Evolutionary conservation across 1,284 basidiomycete species (phyloP).

Genomic region (Puccinia hordei): DNA sequence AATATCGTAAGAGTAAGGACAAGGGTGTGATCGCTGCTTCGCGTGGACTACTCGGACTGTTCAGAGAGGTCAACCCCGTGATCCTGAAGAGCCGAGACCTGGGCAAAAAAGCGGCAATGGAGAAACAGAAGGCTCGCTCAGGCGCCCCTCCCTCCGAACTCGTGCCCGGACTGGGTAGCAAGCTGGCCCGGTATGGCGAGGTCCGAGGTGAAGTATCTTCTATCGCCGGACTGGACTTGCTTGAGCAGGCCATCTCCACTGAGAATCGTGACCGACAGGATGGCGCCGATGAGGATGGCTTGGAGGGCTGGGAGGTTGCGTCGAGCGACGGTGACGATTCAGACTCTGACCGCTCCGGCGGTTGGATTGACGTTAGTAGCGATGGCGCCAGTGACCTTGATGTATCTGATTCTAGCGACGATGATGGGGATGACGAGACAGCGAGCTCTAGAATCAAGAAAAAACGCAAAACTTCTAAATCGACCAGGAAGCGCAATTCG

Average conservation of each 20-base stretch:
- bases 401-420: conserved; percentile 85
- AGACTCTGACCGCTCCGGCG: conserved; percentile 66
- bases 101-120: conserved; percentile 59
- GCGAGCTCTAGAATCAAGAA: conserved; percentile 40
- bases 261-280: conserved; percentile 65
- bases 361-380: conserved; percentile 83
- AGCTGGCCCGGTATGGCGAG: conserved; percentile 60
- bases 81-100: conserved; percentile 87
- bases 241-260: conserved; percentile 79
- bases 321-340: conserved; percentile 63
- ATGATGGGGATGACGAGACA: conserved; percentile 62
- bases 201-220: conserved; percentile 69
- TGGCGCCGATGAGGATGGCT: conserved; percentile 69
- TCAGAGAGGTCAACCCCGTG: conserved; percentile 91
- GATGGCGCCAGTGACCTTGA: conserved; percentile 70
- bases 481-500: conserved; percentile 15
- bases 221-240: conserved; percentile 82
- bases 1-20: conserved; percentile 92
- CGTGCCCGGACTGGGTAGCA: conserved; percentile 48
- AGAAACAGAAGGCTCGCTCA: conserved; percentile 26
- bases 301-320: conserved; percentile 83
- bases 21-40: conserved; percentile 88
- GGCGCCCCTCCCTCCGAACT: conserved; percentile 39
- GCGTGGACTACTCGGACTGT: conserved; percentile 84
- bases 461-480: conserved; percentile 50